Base-by-base conservation (phyloP, 2,329 filamentous ascomycete genomes). In the Ceratocystis albifundus region DNA sequence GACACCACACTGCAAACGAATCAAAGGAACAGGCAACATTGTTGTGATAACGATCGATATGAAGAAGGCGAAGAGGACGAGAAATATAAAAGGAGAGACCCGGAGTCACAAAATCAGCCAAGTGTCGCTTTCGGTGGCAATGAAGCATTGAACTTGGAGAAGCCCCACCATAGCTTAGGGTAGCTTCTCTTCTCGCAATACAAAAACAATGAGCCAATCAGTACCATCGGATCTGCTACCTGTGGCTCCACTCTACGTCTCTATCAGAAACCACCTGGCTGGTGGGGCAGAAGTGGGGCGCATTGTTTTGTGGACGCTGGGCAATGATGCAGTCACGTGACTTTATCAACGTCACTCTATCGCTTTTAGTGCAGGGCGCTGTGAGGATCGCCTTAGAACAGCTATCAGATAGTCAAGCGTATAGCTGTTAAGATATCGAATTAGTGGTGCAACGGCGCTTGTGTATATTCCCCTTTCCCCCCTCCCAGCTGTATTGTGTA, bases 1-100 rank as follows among this genome's bases (percentile, higher is more conserved):
- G 74, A 96, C 90, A 73, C 93, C 94, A 79, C 89, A 92, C 76
- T 89, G 86, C 70, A 97, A 85, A 71, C 90, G 86, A 74, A 96
- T 82, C 65, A 97, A 79, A 72, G 93, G 92, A 69, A 94, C 84
- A 74, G 88, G 88, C 82, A 92, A 80, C 30, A 64, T 74, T 65
- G 48, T 69, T 48, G 65, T 44, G 28, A 46, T 25, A 53, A 8
- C 67, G 7, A 28, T 59, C 25, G 59, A 57, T 62, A 65, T n/a
- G 50, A 4, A 44, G 10, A 57, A 28, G 57, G 32, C 8, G 46
- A n/a, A 6, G 4, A n/a, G 5, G 46, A 48, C n/a, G n/a, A 25
- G 8, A 45, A 66, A 17, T 10, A 41, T 6, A 59, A 46, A 25
- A 61, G 36, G n/a, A 48, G 17, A 57, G 25, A 15, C 15, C 10